phyloP scores from a whole-genome alignment of 208 protist species.

The Wallacemonas rigidus region DNA sequence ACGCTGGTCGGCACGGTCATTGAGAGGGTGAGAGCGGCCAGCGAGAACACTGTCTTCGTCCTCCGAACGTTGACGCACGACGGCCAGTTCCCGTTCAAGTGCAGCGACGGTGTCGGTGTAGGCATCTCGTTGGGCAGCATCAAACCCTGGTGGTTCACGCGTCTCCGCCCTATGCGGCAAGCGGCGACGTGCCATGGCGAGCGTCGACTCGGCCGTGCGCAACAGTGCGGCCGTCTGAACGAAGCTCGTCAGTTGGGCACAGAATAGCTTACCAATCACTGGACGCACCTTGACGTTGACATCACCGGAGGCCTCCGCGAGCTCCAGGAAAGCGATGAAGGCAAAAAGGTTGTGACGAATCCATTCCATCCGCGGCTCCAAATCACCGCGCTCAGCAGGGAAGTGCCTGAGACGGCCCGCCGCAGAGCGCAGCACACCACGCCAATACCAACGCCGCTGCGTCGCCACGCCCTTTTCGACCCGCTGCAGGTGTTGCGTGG shows the following conservation, averaged over 20 bases:
- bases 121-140: not conserved
- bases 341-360: conserved; percentile 73
- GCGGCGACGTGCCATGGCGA: not conserved
- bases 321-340: conserved; percentile 78
- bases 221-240: conserved; percentile 26
- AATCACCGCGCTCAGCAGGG: conserved; percentile 63
- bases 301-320: conserved; percentile 70
- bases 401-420: conserved; percentile 66
- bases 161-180: no score
- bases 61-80: conserved; percentile 28
- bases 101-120: not conserved
- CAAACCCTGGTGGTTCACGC: no score
- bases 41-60: conserved; percentile 66
- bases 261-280: conserved; percentile 73
- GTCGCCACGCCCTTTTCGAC: conserved; percentile 74
- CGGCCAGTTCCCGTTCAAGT: conserved; percentile 33
- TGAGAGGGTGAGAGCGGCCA: conserved; percentile 62
- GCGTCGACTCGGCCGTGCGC: conserved; percentile 3
- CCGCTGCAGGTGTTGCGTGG: conserved; percentile 69
- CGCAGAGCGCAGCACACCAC: conserved; percentile 69
- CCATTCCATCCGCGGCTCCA: conserved; percentile 87
- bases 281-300: conserved; percentile 34
- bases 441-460: conserved; percentile 91
- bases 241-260: conserved; percentile 50
- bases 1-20: conserved; percentile 51